phyloP scores from a whole-genome alignment of 1,139 yeast species.

The Torulaspora pretoriensis region DNA sequence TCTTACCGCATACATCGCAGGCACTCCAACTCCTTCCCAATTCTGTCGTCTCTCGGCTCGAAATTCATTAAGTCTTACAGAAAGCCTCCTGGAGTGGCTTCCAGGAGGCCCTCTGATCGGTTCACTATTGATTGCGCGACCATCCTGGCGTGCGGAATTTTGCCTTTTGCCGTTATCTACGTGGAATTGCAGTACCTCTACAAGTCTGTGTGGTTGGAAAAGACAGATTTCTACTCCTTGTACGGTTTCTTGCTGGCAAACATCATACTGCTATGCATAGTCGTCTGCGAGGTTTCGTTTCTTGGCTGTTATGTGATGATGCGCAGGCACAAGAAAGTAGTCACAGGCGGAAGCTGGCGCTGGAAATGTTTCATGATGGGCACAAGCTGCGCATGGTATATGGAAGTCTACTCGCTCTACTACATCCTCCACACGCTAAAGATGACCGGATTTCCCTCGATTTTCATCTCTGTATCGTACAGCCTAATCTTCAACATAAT shows the following conservation, averaged over 20 bases:
- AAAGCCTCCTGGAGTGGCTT: neutral
- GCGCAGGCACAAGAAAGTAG: constrained; percentile 29
- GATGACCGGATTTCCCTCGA: constrained; percentile 65
- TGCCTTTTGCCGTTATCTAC: constrained; percentile 77
- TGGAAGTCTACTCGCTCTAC: constrained; percentile 63
- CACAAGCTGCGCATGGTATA: constrained; percentile 65
- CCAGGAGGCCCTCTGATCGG: neutral
- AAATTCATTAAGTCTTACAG: neutral
- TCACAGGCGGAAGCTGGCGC: constrained; percentile 56
- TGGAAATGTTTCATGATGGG: constrained; percentile 79
- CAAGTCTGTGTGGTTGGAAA: constrained; percentile 76
- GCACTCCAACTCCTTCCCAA: neutral
- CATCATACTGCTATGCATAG: constrained; percentile 52
- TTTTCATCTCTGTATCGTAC: constrained; percentile 65
- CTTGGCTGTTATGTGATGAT: constrained; percentile 64
- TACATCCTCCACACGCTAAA: constrained; percentile 56
- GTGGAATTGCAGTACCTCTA: constrained; percentile 73
- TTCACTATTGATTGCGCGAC: constrained; percentile 10
- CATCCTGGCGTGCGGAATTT: constrained; percentile 51
- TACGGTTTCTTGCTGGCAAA: constrained; percentile 73
- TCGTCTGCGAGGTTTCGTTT: constrained; percentile 70
- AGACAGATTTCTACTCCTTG: constrained; percentile 72
- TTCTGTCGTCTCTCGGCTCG: neutral
- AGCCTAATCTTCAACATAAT: constrained; percentile 60
- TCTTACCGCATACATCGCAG: constrained; percentile 42